Conservation (phyloP, 495 filamentous ascomycete genomes). For the Podospora tetraspora region DNA sequence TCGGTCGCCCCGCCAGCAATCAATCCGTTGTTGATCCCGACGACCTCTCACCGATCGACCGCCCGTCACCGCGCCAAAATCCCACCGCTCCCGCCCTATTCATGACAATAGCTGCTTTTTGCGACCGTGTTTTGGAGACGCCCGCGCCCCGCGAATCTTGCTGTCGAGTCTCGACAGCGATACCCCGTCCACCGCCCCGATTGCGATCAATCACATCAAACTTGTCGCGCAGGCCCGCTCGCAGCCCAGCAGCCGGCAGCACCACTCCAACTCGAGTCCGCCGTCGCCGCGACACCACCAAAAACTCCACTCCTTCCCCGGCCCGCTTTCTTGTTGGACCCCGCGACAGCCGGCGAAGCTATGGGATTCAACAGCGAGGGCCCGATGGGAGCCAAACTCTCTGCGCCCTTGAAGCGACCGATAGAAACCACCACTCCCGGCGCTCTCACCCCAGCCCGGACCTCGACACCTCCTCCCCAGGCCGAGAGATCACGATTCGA, state of each 20-base stretch:
- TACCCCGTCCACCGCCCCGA: not conserved
- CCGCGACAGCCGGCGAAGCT: slow-evolving; percentile 1
- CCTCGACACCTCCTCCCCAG: slow-evolving; percentile 37
- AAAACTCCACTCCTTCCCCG: not conserved
- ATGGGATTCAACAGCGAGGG: slow-evolving; percentile 38
- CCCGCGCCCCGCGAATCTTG: not conserved
- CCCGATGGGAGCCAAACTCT: slow-evolving; percentile 22
- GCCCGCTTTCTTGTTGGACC: slow-evolving; percentile 2
- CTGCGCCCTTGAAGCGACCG: slow-evolving; percentile 34
- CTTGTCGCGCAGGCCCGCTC: not conserved
- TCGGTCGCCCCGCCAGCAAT: not conserved
- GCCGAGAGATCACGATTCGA: slow-evolving; percentile 33
- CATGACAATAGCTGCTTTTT: not conserved
- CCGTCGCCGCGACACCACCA: not conserved
- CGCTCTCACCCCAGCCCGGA: slow-evolving; percentile 30
- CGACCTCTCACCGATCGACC: not conserved
- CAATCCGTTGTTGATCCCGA: not conserved
- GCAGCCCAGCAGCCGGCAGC: not conserved
- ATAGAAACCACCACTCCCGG: slow-evolving; percentile 31
- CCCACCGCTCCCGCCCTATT: not conserved
- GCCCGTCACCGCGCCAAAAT: not conserved
- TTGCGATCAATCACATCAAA: not conserved
- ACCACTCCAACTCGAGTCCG: too few species aligned
- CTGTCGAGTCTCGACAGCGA: not conserved
- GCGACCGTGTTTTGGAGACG: not conserved